Evolutionary conservation across 2,329 filamentous ascomycete genomes (phyloP), one percentile per base, ranked within the genome.

Genomic region (Aspergillus sergii): DNA sequence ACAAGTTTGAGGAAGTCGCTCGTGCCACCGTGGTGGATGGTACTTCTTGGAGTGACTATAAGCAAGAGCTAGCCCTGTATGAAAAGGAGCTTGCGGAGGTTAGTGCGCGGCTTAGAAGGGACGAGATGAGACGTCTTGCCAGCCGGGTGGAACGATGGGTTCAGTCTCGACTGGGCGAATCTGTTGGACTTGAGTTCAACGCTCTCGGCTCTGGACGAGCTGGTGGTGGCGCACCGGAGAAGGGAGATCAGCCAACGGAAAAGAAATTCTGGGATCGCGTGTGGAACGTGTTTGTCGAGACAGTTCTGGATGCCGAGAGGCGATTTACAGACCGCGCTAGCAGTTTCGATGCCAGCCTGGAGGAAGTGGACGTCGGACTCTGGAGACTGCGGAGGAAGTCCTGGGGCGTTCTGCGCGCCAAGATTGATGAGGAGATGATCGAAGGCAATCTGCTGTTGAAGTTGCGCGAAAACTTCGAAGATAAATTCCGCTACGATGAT

Each of bases 401-500:
- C 65, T 99, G 95, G 95, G 90, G 90, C 46, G 94, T 94, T 16
- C 84, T 99, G 65, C 88, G 92, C 53, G 90, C 93, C 64, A 95
- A 92, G 82, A 91, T 99, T 66, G 94, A 98, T 41, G 95, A 99
- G 75, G 95, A 99, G 79, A 92, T 97, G 75, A 96, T 96, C 89
- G 95, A 98, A 80, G 94, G 94, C 72, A 99, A 98, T 75, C 89
- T 99, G 59, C 83, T 98, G 39, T 84, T 98, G 70, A 99, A 99
- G 83, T 87, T 99, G 58, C 89, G 95, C 41, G 95, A 99, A 79
- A 98, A 97, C 81, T 99, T 99, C 70, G 95, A 99, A 80, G 95
- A 99, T 82, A 97, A 97, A 80, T 99, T 99, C 86, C 90, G 95
- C 67, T 99, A 99, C 73, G 95, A 99, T 72, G 94, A 97, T 64